phyloP scores from a whole-genome alignment of 2,329 filamentous ascomycete species.

The Aureobasidium sp. region DNA sequence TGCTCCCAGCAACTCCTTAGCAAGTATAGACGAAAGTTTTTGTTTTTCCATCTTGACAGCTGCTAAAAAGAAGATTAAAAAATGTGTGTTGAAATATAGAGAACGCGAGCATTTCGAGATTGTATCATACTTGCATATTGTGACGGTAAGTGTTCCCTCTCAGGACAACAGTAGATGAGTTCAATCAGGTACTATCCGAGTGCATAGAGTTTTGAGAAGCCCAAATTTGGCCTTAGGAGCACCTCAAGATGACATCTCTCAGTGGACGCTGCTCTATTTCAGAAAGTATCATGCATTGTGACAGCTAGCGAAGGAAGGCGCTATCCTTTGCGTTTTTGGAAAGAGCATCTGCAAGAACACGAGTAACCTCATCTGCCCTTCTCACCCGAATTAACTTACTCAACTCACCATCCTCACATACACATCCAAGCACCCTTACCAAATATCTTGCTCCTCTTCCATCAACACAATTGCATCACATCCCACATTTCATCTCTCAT shows the following conservation, averaged over 20 bases:
- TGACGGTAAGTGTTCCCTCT: no score
- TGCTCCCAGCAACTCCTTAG: background rate
- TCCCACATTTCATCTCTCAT: background rate
- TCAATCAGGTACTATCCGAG: no score
- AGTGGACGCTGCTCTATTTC: no score
- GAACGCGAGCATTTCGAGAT: no score
- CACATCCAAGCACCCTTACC: background rate
- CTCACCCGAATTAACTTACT: background rate
- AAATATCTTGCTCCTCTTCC: background rate
- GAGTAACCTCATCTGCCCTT: background rate
- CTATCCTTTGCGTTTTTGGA: background rate
- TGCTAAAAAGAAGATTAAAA: no score
- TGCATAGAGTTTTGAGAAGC: no score
- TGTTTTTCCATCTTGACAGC: background rate
- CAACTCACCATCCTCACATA: background rate
- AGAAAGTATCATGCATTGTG: no score
- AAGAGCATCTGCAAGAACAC: background rate
- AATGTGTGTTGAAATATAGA: no score
- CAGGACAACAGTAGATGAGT: no score
- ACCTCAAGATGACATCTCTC: no score
- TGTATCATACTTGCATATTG: no score
- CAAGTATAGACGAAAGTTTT: conserved; percentile 11
- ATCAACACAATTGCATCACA: background rate
- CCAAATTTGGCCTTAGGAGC: no score
- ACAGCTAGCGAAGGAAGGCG: background rate